A percentile compares a stretch with the other conserved stretches of the same genome.
Evolutionary conservation across 2,329 filamentous ascomycete genomes (phyloP).

Genomic region (Ophiostoma pallidulum): DNA sequence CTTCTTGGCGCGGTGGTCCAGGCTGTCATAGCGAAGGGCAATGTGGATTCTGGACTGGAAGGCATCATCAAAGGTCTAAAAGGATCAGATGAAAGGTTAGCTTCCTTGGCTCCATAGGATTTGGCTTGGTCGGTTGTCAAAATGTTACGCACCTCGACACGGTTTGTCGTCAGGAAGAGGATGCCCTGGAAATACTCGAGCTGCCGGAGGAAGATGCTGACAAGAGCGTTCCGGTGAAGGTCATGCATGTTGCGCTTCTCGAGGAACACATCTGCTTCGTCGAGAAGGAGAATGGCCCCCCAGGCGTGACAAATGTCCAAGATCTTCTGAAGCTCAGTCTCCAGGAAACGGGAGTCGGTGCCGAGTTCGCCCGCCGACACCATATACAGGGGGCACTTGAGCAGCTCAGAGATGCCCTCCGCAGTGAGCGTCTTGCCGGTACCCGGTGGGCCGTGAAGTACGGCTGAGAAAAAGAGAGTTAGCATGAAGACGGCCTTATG

Average conservation of each 20-base stretch:
- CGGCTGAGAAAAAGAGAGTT: conserved; percentile 30
- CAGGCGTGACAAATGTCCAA: conserved; percentile 41
- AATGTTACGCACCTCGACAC: conserved; percentile 49
- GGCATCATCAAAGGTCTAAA: conserved; percentile 65
- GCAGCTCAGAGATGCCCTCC: conserved; percentile 31
- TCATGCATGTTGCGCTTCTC: conserved; percentile 35
- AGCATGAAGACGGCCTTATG: neutral
- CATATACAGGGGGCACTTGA: conserved; percentile 39
- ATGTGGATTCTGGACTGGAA: conserved; percentile 86
- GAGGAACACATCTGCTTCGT: conserved; percentile 46
- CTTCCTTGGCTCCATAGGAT: no score
- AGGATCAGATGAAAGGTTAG: no score
- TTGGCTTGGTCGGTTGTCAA: no score
- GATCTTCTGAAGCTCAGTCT: conserved; percentile 36
- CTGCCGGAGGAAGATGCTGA: conserved; percentile 72
- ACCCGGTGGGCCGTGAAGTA: conserved; percentile 64
- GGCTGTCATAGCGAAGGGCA: conserved; percentile 68
- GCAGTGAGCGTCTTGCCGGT: conserved; percentile 39
- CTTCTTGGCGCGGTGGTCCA: conserved; percentile 62
- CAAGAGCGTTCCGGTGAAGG: conserved; percentile 39
- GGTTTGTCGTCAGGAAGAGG: conserved; percentile 80
- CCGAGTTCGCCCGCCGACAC: conserved; percentile 47
- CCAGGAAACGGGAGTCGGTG: conserved; percentile 32
- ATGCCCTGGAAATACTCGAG: conserved; percentile 92
- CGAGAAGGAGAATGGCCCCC: conserved; percentile 41